Evolutionary conservation across 352 stramenopile genomes (phyloP), one percentile per base, ranked within the genome.

Genomic region (Phytophthora uliginosa): DNA sequence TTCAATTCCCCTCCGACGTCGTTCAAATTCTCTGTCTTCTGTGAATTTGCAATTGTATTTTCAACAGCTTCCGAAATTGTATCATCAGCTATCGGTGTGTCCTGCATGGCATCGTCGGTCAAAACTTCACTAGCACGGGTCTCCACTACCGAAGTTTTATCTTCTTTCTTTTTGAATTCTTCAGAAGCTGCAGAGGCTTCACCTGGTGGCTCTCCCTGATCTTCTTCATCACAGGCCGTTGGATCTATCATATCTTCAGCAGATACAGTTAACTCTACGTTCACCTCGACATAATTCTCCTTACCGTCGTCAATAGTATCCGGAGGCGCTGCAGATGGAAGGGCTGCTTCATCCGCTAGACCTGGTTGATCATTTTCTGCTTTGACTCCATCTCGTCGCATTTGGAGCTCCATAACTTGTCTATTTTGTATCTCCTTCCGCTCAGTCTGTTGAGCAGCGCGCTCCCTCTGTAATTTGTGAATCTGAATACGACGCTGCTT

Each of bases 401-500:
- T 2, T 3, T 51, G 13, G 2, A 47, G 26, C 45, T 81, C 66
- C 5, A 69, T 59, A 24, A 42, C 53, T 24, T 82, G 63, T 34
- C 54, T 52, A 22, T 34, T 62, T 15, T 68, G 59, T 31, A 64
- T 2, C 9, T 55, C 42, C 18, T 33, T 66, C 1, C 56, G 72
- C 47, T 84, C 79, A 12, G 61, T 70, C 33, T 71, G 61, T 18
- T 76, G 66, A 0, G 74, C 71, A 7, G 74, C 81, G 1, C 83
- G 77, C 33, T 94, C 77, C 51, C 86, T 85, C 45, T 92, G 84
- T 13, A 94, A 55, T 4, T 78, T 77, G 59, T 92, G 86, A 50
- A 94, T 88, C 66, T 94, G 81, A 66, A 92, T 83, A 12, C 85
- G 76, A 2, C 83, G 83, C 28, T 79, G 73, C 20, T 88, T 88